Percentiles rank a stretch among this genome's conserved stretches.
Conservation (phyloP, 202 grass and related monocot genomes). For the Dendrocalamus latiflorus region DNA sequence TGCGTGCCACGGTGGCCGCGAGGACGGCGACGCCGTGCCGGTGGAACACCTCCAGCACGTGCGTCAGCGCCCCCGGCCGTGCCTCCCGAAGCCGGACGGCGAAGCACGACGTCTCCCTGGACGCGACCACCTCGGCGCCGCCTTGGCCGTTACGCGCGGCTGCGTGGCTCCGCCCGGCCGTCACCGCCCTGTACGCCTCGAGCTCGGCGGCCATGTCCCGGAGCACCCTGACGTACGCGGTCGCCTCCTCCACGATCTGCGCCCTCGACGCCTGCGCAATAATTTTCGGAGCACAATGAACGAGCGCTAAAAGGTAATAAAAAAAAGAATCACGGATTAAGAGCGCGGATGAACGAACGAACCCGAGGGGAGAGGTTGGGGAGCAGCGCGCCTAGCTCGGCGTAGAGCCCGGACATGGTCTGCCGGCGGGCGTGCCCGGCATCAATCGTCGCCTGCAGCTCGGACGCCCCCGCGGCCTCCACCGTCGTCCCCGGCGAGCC, state of each 20-base stretch:
- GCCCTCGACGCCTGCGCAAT: neutral
- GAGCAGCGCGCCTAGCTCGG: conserved; percentile 18
- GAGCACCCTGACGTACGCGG: conserved; percentile 3
- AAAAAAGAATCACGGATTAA: neutral
- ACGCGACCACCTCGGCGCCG: neutral
- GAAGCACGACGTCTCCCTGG: neutral
- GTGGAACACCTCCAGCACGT: conserved; percentile 19
- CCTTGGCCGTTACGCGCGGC: neutral
- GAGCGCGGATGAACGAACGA: neutral
- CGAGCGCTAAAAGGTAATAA: too few relatives aligned
- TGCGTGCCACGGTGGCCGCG: neutral
- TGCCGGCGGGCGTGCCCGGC: neutral
- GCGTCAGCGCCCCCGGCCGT: neutral
- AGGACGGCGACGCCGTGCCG: conserved; percentile 14
- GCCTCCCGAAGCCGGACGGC: neutral
- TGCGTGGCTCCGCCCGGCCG: too few relatives aligned
- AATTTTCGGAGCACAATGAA: neutral
- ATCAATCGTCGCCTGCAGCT: neutral
- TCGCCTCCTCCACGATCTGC: conserved; percentile 15
- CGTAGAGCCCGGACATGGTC: conserved; percentile 14
- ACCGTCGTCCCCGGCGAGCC: neutral
- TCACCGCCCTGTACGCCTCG: neutral
- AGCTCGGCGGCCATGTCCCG: neutral
- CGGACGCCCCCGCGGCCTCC: neutral
- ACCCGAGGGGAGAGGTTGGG: conserved; percentile 2